phyloP scores from a whole-genome alignment of 495 filamentous ascomycete species.

The Daldinia childiae region DNA sequence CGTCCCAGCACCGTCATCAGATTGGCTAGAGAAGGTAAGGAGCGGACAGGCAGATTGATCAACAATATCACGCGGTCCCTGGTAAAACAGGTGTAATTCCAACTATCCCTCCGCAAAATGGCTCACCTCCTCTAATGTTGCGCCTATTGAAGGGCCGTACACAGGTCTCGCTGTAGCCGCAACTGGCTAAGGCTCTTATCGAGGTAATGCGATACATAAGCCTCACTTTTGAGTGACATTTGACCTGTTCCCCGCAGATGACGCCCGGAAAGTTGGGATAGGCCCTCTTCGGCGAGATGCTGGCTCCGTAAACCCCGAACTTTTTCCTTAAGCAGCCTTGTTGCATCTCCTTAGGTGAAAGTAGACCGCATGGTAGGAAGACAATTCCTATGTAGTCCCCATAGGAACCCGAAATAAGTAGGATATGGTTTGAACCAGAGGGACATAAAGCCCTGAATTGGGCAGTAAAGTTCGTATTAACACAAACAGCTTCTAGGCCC shows the following conservation, averaged over 20 bases:
- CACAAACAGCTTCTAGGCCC: not conserved
- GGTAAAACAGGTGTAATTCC: not conserved
- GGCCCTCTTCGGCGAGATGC: not conserved
- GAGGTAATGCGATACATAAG: not conserved
- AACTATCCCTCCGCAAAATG: not conserved
- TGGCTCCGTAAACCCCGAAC: not conserved
- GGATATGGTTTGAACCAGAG: not conserved
- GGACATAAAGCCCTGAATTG: not conserved
- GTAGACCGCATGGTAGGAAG: not conserved
- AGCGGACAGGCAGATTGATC: constrained; percentile 2
- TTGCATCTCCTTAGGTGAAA: not conserved
- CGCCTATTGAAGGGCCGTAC: not conserved
- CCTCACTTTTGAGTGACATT: constrained; percentile 11
- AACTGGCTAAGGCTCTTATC: not conserved
- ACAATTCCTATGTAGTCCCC: not conserved
- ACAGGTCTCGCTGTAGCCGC: not conserved
- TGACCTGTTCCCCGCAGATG: constrained; percentile 1
- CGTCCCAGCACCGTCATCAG: not conserved
- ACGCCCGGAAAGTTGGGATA: not conserved
- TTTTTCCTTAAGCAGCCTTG: not conserved
- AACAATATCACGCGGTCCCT: constrained; percentile 5
- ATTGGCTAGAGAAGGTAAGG: constrained; percentile 19
- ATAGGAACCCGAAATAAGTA: not conserved
- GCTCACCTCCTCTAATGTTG: not conserved
- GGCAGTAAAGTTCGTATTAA: not conserved